A percentile compares a stretch with the other conserved stretches of the same genome.
phyloP scores from a whole-genome alignment of 2,329 filamentous ascomycete genomes.

The Fusarium guadeloupense region DNA sequence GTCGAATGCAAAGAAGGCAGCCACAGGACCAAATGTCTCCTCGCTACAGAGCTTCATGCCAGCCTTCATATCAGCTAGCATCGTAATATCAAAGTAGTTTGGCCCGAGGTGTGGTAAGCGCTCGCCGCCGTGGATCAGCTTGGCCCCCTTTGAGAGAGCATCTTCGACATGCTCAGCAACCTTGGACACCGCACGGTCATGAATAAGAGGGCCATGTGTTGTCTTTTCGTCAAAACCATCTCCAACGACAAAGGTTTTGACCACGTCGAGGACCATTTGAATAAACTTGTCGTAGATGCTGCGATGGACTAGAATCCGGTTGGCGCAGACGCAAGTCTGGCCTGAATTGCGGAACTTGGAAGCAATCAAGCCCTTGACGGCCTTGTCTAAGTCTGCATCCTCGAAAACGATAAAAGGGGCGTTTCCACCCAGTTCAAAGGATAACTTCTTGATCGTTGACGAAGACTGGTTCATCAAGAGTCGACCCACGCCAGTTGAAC shows the following conservation, averaged over 20 bases:
- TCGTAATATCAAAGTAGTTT: conserved; percentile 76
- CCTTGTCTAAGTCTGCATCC: conserved; percentile 74
- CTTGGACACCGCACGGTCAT: conserved; percentile 70
- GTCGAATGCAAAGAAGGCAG: conserved; percentile 73
- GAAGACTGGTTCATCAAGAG: conserved; percentile 75
- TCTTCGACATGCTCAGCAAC: conserved; percentile 70
- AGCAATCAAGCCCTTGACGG: conserved; percentile 71
- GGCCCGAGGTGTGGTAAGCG: conserved; percentile 65
- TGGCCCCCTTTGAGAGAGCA: conserved; percentile 68
- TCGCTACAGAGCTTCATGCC: conserved; percentile 73
- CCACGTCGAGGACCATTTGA: conserved; percentile 59
- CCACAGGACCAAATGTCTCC: conserved; percentile 78
- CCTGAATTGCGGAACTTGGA: conserved; percentile 78
- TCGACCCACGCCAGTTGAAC: conserved; percentile 59
- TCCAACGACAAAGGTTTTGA: conserved; percentile 67
- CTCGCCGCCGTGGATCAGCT: conserved; percentile 67
- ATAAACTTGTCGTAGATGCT: conserved; percentile 68
- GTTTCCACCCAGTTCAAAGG: conserved; percentile 78
- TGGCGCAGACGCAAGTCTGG: conserved; percentile 75
- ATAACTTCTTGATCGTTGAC: conserved; percentile 76
- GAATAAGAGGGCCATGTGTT: conserved; percentile 71
- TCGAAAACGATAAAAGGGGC: conserved; percentile 82
- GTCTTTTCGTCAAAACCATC: conserved; percentile 63
- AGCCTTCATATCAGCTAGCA: conserved; percentile 72
- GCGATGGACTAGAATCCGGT: conserved; percentile 67